Base-by-base conservation (phyloP, 2,329 filamentous ascomycete genomes). In the Exophiala viscosa region DNA sequence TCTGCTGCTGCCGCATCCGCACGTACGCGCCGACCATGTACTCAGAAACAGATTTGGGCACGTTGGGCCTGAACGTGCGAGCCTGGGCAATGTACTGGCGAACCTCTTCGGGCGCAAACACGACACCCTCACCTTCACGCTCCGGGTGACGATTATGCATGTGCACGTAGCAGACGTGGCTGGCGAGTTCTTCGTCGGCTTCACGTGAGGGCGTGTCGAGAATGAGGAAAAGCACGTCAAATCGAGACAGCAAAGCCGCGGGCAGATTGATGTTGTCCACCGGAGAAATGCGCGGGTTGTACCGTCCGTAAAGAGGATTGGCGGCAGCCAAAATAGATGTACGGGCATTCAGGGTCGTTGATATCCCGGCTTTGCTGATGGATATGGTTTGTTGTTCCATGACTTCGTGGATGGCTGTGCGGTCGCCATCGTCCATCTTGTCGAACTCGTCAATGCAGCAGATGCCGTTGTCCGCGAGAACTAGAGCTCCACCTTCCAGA, bases 231-330 rank as follows among this genome's bases (percentile, higher is more conserved):
- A 99, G 82, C 62, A 99, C 81, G 70, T 99, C 93, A 73, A 99
- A 99, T 82, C 93, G 89, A 54, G 92, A 96, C 49, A 99, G 82
- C 15, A 99, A 83, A 15, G 93, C 93, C 14, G 93, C 93, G n/a
- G 93, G 93, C 36, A 99, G 84, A 72, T 99, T 99, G 74, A 99
- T 99, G 72, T 99, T 99, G 71, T 99, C 93, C 20, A 99, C 91
- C 0, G 93, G 93, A 0, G 92, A 96, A 64, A 99, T 87, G 59
- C 90, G 89, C 51, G 93, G 93, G 74, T 99, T 99, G 78, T 99
- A 99, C 58, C 93, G 89, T 59, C 93, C 93, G 66, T 99, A 99
- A 38, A 99, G 82, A 52, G 93, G 93, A 74, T 99, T 99, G 62
- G 93, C 93, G 15, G 93, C 93, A 14, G 93, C 92, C 13, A 99